Evolutionary conservation across 192 early-diverging fungal species (phyloP), one percentile per base, ranked within the genome.

Genomic region (Funneliformis geosporum): DNA sequence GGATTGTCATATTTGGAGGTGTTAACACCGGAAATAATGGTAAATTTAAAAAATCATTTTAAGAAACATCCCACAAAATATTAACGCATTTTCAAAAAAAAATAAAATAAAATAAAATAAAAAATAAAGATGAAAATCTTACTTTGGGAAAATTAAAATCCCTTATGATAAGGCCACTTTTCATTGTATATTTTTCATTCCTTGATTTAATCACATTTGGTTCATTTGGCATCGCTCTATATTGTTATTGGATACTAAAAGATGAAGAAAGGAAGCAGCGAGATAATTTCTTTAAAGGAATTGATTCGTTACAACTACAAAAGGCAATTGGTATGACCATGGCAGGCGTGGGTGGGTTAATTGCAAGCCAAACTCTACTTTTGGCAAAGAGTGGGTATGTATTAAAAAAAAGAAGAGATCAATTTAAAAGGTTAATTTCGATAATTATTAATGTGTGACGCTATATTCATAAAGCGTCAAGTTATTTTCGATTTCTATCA

Each of bases 1-100:
- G 89, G 89, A 87, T 89, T 55, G 89, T 90, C 4, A 82, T 87
- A 25, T 90, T 90, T 84, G 88, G 87, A 28, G 88, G 86, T 67
- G 88, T 89, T 84, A 87, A 86, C 47, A 71, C 79, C 6, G 79
- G 79, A 2, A 79, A 82, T 65, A 60, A 82, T n/a, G 70, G 84
- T 68, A 82, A 82, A n/a, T n/a, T n/a, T n/a, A n/a, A n/a, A n/a
- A n/a, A n/a, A n/a, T n/a, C n/a, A n/a, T n/a, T n/a, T n/a, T n/a
- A n/a, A n/a, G n/a, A n/a, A n/a, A n/a, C n/a, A n/a, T n/a, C n/a
- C n/a, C n/a, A n/a, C n/a, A n/a, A n/a, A 78, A 62, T 8, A 79
- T 82, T 73, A 80, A 80, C 44, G 70, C 68, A 8, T 65, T 82
- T 80, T 28, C 81, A 75, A 16, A 83, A 85, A 10, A 83, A 79